Base-by-base conservation (phyloP, 139 green algal species). In the Mychonastes homosphaera region DNA sequence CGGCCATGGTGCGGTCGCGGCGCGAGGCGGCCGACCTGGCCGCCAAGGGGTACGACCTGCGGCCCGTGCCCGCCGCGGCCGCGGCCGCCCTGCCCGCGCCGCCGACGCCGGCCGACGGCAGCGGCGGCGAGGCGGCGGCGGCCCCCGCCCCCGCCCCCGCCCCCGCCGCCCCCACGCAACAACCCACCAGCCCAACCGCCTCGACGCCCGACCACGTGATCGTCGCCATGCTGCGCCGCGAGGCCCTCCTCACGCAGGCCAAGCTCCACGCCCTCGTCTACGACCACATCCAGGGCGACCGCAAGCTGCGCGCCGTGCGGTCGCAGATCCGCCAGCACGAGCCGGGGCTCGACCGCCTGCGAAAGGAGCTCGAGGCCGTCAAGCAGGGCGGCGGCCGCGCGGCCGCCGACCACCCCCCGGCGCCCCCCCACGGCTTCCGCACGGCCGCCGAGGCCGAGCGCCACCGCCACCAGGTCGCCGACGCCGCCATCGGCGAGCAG, bases 321-420 rank as follows among this genome's bases (percentile, higher is more conserved):
- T 56, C 50, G 19, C 51, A 61, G 30, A 67, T 67, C 41, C 28
- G 23, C 15, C 54, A 86, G 72, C 78, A 77, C 41, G 86, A 94
- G 77, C 86, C 86, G 3, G 75, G 86, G 67, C 86, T 90, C 74
- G 82, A 94, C 53, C 75, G 86, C 0, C 66, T 92, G n/a, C 87
- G 87, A 67, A 69, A 73, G 1, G 79, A 91, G 71, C 67, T 92
- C 43, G 84, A 94, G 43, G 82, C 86, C 56, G 67, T 84, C 12
- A 94, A 94, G 73, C n/a, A n/a, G n/a, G n/a, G n/a, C n/a, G n/a
- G n/a, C n/a, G n/a, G n/a, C n/a, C n/a, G n/a, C n/a, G n/a, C n/a
- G n/a, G n/a, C n/a, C n/a, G n/a, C n/a, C n/a, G n/a, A n/a, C n/a
- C 73, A 83, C 34, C 47, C 59, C 29, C 83, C 79, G 7, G 59